Evolutionary conservation across 75 land plant genomes (phyloP), one percentile per base, ranked within the genome.

Genomic region (Pinus albicaulis): DNA sequence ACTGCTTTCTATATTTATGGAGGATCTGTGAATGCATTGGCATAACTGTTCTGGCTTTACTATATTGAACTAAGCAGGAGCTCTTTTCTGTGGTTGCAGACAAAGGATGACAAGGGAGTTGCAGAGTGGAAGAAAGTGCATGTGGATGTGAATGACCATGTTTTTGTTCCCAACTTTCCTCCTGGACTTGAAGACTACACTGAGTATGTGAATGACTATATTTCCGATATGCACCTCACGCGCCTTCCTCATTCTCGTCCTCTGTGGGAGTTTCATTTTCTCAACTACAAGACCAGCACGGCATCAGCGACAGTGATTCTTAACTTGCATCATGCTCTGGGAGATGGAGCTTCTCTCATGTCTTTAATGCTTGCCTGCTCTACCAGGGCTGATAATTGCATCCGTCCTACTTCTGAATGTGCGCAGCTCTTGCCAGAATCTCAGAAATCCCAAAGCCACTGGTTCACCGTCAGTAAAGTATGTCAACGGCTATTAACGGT

Each of bases 331-430:
- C 97, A 94, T 84, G 77, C 91, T 5, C 78, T 94, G 23, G 97
- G 97, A 19, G 97, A 94, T 63, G 97, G 97, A 56, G 74, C 82
- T 14, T 92, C 97, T 5, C 85, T 94, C 59, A 86, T 92, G 83
- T 90, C 97, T 15, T 85, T 94, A 17, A 73, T 92, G 20, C 78
- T 92, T 13, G 92, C 95, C 13, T 86, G 87, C 82, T 83, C 88
- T 12, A 80, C 95, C 13, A 76, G 76, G 31, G 34, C 77, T 57
- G 76, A 79, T 16, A 80, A 84, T 69, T 91, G 89, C 14, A 70
- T 74, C 20, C 81, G 82, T 16, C 94, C 94, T 36, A 74, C 83
- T 19, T 3, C 59, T 17, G 19, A 57, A 17, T 17, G n/a, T 19
- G 4, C 59, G 19, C 19, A 20, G n/a, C 19, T 19, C n/a, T 17